Evolutionary conservation across 352 stramenopile genomes (phyloP), one percentile per base, ranked within the genome.

Genomic region (Pythium rhizo-oryzae): DNA sequence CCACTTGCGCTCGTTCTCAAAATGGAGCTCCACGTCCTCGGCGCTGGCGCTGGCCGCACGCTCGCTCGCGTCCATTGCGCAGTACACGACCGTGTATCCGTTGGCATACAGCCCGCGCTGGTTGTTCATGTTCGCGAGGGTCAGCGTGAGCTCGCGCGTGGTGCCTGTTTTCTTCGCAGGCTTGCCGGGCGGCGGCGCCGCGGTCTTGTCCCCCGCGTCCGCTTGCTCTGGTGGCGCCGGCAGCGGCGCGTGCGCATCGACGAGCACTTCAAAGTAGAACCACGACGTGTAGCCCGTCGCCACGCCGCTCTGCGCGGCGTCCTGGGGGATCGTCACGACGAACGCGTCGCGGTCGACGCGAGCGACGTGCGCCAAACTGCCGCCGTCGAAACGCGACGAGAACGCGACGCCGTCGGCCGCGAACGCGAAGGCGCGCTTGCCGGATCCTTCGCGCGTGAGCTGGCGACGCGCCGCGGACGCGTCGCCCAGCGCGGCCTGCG

Each of bases 201-300:
- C 3, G 3, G 28, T 33, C 28, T 6, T 33, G 28, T 33, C 28
- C 28, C 28, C 28, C 28, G 19, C 9, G 24, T 37, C 9, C 3
- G 18, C 11, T 33, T 24, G 0, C 2, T 18, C 51, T 15, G 28
- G 4, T 3, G 35, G 35, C 35, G 33, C 33, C 11, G 35, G 35
- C 35, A 8, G 35, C 35, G 30, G 33, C 18, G 28, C 8, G 16
- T 19, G 24, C 16, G 43, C 25, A 23, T 66, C 57, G 24, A 64
- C 58, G 24, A 57, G 13, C 56, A 65, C 51, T 56, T 81, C 71
- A 61, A 85, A 85, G 57, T 85, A 70, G 50, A 84, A 85, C 77
- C 77, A 85, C 19, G 75, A 80, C 49, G 56, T 81, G 62, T 73
- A 87, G 16, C 78, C 59, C 23, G 79, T 89, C 0, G 76, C 75